Conservation (phyloP, 1,139 yeast species). For the Sugiyamaella pinicola region DNA sequence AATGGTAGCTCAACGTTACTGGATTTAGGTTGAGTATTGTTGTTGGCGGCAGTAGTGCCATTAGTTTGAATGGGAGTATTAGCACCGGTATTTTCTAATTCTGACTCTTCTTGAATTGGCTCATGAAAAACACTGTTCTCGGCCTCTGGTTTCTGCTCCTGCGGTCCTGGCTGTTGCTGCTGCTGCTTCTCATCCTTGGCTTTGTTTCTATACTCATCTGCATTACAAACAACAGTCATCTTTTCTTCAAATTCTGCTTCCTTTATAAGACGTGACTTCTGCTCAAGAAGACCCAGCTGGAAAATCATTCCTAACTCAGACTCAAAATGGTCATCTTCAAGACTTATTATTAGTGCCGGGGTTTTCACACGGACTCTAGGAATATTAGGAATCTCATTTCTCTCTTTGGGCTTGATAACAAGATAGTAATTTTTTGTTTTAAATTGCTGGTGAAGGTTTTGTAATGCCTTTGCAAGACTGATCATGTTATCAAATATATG, state of each 20-base stretch:
- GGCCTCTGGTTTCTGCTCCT: not conserved
- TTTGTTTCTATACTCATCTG: not conserved
- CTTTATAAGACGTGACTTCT: slow-evolving; percentile 63
- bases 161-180: not conserved
- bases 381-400: slow-evolving; percentile 41
- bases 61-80: not conserved
- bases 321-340: slow-evolving; percentile 90
- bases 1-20: not conserved
- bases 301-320: slow-evolving; percentile 71
- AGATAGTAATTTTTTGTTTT: slow-evolving; percentile 45
- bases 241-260: slow-evolving; percentile 54
- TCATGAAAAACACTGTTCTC: not conserved
- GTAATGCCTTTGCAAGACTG: slow-evolving; percentile 60
- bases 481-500: slow-evolving; percentile 66
- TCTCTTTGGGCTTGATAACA: slow-evolving; percentile 47
- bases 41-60: not conserved
- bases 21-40: not conserved
- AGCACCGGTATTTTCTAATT: slow-evolving; percentile 1
- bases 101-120: slow-evolving; percentile 8
- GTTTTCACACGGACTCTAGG: slow-evolving; percentile 59
- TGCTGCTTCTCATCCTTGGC: not conserved
- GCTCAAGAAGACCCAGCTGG: slow-evolving; percentile 76
- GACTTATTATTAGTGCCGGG: slow-evolving; percentile 49
- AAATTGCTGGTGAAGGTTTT: slow-evolving; percentile 58
- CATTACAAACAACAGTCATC: slow-evolving; percentile 24